Evolutionary conservation across 164 flowering plant species (phyloP), one percentile per base, ranked within the genome.

Genomic region (Stephania japonica): DNA sequence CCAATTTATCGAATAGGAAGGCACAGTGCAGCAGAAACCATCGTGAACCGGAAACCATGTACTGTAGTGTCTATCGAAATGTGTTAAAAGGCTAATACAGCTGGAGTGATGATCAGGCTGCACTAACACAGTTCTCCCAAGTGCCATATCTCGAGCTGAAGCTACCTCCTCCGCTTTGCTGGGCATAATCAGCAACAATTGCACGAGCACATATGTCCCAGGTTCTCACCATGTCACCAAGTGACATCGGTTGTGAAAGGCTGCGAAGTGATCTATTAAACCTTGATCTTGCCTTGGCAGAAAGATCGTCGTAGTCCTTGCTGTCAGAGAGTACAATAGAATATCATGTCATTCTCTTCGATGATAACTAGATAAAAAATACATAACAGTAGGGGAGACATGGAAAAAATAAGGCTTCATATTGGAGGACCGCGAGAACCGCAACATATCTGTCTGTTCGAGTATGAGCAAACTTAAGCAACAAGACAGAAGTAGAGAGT

Each of bases 181-280:
- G 90, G 0, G 91, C 95, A 77, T 86, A 85, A 71, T 93, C 95
- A 3, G 82, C 74, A 27, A 93, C 75, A 38, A 86, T 88, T 1
- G 90, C 82, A 1, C 95, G 91, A 23, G 89, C 89, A 85, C 96
- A 90, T 11, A 73, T 77, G 76, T 90, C 97, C 97, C 98, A 93
- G 8, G 94, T 88, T 84, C 78, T 89, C 56, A 88, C 94, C 77
- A 93, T 91, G 68, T 85, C 92, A 25, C 47, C 75, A 7, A 93
- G 83, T 1, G 94, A 85, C 90, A 90, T 87, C 1, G 95, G 98
- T 59, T 91, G 91, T 14, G 90, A 83, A 69, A 93, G 88, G 74
- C 83, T 81, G 64, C 95, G 80, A 8, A 93, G 86, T 26, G 87
- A 89, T 21, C 80, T 77, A 79, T 84, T 85, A 75, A 93, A 88